Conservation (phyloP, 73 alveolate genomes). For the Paramecium primaurelia region DNA sequence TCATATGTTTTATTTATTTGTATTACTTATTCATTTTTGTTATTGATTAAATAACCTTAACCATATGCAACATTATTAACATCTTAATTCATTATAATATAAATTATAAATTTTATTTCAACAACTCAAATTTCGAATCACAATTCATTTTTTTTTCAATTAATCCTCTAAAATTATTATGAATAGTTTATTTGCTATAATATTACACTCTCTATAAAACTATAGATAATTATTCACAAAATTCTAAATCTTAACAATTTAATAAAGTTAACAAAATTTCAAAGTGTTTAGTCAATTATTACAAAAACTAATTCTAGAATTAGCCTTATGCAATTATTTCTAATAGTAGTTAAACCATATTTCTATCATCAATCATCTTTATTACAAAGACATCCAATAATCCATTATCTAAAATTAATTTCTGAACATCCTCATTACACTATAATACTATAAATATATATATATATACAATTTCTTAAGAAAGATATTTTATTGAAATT, state of each 20-base stretch:
- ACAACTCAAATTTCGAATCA: slow-evolving; percentile 24
- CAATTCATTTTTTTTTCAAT: background rate
- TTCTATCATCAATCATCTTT: background rate
- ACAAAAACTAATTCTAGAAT: background rate
- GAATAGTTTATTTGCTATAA: background rate
- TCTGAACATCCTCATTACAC: background rate
- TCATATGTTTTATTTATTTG: background rate
- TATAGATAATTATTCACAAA: slow-evolving; percentile 17
- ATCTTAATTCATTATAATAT: background rate
- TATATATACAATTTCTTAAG: background rate
- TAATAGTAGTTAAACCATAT: background rate
- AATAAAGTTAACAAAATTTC: background rate
- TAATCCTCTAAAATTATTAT: background rate
- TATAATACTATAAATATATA: background rate
- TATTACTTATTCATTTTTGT: background rate
- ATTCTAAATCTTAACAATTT: background rate
- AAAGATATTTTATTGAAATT: background rate
- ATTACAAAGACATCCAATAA: background rate
- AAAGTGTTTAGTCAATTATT: background rate
- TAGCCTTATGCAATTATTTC: background rate
- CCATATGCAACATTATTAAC: background rate
- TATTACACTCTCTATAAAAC: background rate
- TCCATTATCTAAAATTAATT: background rate
- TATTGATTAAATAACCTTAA: background rate
- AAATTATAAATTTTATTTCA: slow-evolving; percentile 10